Percentiles rank a stretch among this genome's conserved stretches.
These are phyloP conservation scores for Lecanicillium sp. DNA, from an alignment of 2,329 filamentous ascomycete genomes.

Conservation along the genomic window DNA sequence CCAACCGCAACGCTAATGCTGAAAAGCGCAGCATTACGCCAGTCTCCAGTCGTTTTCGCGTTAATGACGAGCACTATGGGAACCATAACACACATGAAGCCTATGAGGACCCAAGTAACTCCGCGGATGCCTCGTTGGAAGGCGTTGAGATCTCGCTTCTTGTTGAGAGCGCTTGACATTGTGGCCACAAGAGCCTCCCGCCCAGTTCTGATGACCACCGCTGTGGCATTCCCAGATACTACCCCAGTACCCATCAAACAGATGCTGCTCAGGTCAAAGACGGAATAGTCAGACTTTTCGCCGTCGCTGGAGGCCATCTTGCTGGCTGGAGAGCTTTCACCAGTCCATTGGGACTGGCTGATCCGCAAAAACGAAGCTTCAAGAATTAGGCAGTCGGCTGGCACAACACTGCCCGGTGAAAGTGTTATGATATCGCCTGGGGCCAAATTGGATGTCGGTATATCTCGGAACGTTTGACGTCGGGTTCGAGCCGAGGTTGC, in stretches of 20 bases:
- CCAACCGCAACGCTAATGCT: conserved; percentile 22
- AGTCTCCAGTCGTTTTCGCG: conserved; percentile 17
- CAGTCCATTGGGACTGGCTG: conserved; percentile 22
- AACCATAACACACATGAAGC: conserved; percentile 21
- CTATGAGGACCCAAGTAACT: conserved; percentile 21
- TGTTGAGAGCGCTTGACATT: conserved; percentile 18
- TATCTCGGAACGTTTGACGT: conserved; percentile 9
- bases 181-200: conserved; percentile 17
- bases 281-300: conserved; percentile 11
- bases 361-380: conserved; percentile 19
- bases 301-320: conserved; percentile 12
- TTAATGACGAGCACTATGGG: conserved; percentile 19
- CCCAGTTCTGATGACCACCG: conserved; percentile 17
- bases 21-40: conserved; percentile 18
- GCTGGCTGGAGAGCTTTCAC: conserved; percentile 18
- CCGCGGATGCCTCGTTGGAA: conserved; percentile 21
- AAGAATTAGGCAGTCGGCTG: conserved; percentile 20
- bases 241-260: conserved; percentile 21
- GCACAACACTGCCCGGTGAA: conserved; percentile 16
- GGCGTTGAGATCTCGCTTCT: conserved; percentile 16
- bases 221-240: conserved; percentile 18
- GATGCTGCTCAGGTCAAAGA: conserved; percentile 19
- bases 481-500: conserved; percentile 14
- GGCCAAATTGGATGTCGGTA: conserved; percentile 14
- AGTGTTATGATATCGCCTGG: conserved; percentile 17